phyloP scores from a whole-genome alignment of 805 yeast species.

The Nakazawaea molendinolei region DNA sequence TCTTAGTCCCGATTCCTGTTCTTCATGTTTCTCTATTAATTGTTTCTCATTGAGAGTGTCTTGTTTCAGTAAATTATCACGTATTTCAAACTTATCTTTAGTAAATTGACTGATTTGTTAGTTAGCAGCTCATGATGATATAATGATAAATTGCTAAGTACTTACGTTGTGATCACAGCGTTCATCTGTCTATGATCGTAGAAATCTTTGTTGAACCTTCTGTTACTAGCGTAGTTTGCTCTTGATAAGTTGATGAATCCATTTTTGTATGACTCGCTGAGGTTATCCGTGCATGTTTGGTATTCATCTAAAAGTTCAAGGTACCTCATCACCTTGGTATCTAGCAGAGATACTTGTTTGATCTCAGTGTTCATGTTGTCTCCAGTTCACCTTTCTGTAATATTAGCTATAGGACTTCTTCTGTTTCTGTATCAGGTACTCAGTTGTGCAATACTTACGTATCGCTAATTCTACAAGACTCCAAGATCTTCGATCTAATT shows the following conservation, averaged over 20 bases:
- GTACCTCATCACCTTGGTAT: constrained; percentile 15
- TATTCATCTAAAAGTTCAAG: constrained; percentile 29
- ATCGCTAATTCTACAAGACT: too few species aligned
- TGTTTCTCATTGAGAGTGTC: neutral
- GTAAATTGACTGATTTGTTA: neutral
- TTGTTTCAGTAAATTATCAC: neutral
- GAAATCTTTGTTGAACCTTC: constrained; percentile 15
- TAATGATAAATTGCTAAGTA: neutral
- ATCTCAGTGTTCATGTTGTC: too few species aligned
- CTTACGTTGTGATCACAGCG: constrained; percentile 13
- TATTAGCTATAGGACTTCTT: too few species aligned
- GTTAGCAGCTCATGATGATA: neutral
- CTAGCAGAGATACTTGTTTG: too few species aligned
- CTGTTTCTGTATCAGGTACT: too few species aligned
- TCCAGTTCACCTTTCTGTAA: too few species aligned
- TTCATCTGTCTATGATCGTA: constrained; percentile 17
- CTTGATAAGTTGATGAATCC: constrained; percentile 35
- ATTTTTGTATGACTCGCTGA: constrained; percentile 20
- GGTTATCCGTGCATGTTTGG: constrained; percentile 20
- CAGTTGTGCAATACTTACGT: too few species aligned
- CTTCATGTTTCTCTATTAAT: neutral
- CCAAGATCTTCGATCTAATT: too few species aligned
- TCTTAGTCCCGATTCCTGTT: constrained; percentile 1
- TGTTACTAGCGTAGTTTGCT: constrained; percentile 30
- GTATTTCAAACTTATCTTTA: neutral